Evolutionary conservation across 805 yeast genomes (phyloP).

Genomic region (Yamadazyma takamatsuzukensis): DNA sequence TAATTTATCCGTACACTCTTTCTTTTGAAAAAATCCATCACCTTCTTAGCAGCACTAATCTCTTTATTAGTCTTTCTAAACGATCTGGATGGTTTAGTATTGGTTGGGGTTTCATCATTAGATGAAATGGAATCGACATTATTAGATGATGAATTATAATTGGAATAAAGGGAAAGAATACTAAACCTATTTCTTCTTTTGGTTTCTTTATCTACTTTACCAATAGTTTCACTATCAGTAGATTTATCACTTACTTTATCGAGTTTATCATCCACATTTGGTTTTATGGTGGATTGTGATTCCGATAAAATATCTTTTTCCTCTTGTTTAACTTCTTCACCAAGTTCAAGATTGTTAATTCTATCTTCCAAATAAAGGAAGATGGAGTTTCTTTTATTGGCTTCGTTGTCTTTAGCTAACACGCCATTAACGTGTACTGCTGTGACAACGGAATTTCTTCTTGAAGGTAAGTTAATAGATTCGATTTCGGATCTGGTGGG

Average conservation of each 20-base stretch:
- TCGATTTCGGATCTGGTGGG: slow-evolving; percentile 11
- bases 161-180: slow-evolving; percentile 39
- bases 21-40: slow-evolving; percentile 74
- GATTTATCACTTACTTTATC: slow-evolving; percentile 3
- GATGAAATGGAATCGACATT: slow-evolving; percentile 7
- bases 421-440: slow-evolving; percentile 44
- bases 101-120: slow-evolving; percentile 1
- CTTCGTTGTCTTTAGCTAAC: slow-evolving; percentile 23
- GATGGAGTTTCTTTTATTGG: slow-evolving; percentile 35
- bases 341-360: slow-evolving; percentile 38
- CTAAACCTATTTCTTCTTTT: slow-evolving; percentile 43
- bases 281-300: neutral
- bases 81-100: slow-evolving; percentile 5
- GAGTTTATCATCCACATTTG: slow-evolving; percentile 13
- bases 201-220: slow-evolving; percentile 24
- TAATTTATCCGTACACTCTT: slow-evolving; percentile 38
- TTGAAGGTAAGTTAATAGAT: slow-evolving; percentile 15
- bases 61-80: slow-evolving; percentile 38
- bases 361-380: slow-evolving; percentile 42
- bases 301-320: neutral
- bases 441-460: slow-evolving; percentile 40
- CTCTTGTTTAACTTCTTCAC: slow-evolving; percentile 15
- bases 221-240: slow-evolving; percentile 9
- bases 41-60: slow-evolving; percentile 72
- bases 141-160: slow-evolving; percentile 23